Evolutionary conservation across 164 flowering plant species (phyloP), one percentile per base, ranked within the genome.

Genomic region (Sedum album): DNA sequence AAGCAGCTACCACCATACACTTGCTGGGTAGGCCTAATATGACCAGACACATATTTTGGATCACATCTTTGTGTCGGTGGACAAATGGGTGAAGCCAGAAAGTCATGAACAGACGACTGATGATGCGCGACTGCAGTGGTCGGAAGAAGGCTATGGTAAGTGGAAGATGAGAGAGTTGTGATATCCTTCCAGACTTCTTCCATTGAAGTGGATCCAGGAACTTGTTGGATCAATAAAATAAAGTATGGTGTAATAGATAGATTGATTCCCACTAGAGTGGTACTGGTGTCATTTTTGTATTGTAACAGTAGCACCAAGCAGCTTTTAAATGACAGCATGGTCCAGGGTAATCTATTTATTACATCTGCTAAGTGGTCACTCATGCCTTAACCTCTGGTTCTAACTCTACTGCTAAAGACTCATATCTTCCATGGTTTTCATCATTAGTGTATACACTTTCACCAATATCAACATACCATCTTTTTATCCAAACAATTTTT

Each of bases 131-230:
- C 60, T 5, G 23, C 41, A 33, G 66, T 25, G 41, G 36, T 21
- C 0, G 66, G 36, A 10, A 31, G 66, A 35, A 33, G 13, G 8
- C 14, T 23, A 2, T 11, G 36, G 25, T 33, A 36, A 15, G 67
- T 1, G 30, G 44, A 33, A 25, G 66, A 18, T 1, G 42, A 35
- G 31, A 35, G 67, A 64, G 41, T n/a, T 35, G 66, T 64, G 41
- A 64, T 64, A 39, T 64, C 46, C 17, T 64, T 64, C 66, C 66
- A 64, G 4, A 64, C 42, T 28, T 64, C 42, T 64, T 64, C 66
- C 66, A 64, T 64, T 11, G 46, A 41, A 2, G 46, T 7, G 46
- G 46, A 65, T 65, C 20, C 48, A 44, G 17, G 48, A 44, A 44
- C 20, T 44, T 44, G 48, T 44, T 44, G 48, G 48, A 2, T 44